phyloP scores from a whole-genome alignment of 306 rosid species.

The Gastrolobium villosum region DNA sequence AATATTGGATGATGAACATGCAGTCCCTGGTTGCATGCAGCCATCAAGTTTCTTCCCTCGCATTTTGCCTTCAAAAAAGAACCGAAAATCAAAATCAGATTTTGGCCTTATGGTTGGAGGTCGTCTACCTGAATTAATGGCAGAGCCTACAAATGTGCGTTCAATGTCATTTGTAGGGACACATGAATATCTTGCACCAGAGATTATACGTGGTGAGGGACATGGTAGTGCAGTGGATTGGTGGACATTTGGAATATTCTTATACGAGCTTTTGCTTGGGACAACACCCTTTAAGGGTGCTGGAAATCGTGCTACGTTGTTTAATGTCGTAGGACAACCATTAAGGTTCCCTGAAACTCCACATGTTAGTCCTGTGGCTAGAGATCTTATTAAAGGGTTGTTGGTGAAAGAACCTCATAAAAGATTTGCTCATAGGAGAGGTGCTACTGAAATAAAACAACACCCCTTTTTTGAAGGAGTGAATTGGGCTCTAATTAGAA shows the following conservation, averaged over 20 bases:
- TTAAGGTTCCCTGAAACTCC: slow-evolving; percentile 77
- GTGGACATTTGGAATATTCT: slow-evolving; percentile 93
- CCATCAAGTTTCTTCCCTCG: slow-evolving; percentile 76
- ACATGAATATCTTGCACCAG: slow-evolving; percentile 92
- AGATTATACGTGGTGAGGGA: slow-evolving; percentile 87
- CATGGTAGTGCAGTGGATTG: slow-evolving; percentile 96
- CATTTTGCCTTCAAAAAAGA: slow-evolving; percentile 72
- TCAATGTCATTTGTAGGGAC: slow-evolving; percentile 96
- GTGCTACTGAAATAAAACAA: slow-evolving; percentile 93
- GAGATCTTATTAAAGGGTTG: slow-evolving; percentile 81
- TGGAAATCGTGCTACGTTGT: slow-evolving; percentile 78
- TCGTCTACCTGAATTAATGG: slow-evolving; percentile 87
- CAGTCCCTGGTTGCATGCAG: slow-evolving; percentile 56
- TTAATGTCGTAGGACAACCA: slow-evolving; percentile 87
- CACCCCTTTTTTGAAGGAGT: slow-evolving; percentile 92
- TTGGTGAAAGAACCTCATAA: slow-evolving; percentile 83
- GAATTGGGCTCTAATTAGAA: slow-evolving; percentile 87
- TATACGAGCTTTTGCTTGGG: slow-evolving; percentile 85
- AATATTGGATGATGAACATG: slow-evolving; percentile 53
- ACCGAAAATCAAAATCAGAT: slow-evolving; percentile 79
- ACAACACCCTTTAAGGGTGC: slow-evolving; percentile 87
- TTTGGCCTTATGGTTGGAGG: slow-evolving; percentile 66
- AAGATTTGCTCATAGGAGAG: slow-evolving; percentile 79
- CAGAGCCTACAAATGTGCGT: slow-evolving; percentile 85
- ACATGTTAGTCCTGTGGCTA: slow-evolving; percentile 59